Evolutionary conservation across 306 rosid genomes (phyloP).

Genomic region (Carpinus fangiana): DNA sequence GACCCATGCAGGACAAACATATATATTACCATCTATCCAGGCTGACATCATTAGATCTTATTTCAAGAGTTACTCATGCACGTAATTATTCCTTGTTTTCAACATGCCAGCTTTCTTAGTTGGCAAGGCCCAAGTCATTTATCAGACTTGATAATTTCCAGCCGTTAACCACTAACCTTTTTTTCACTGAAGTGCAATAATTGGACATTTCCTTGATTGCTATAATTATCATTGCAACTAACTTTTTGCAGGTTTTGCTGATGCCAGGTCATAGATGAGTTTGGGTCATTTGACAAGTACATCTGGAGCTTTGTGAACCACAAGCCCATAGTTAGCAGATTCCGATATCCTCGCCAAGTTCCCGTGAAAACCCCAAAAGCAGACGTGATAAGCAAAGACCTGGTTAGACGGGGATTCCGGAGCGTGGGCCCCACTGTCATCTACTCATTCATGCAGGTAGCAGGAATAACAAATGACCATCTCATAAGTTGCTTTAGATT

Average conservation of each 20-base stretch:
- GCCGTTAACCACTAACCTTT: slow-evolving; percentile 28
- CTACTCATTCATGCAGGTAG: slow-evolving; percentile 82
- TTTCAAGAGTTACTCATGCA: slow-evolving; percentile 38
- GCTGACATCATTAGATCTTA: slow-evolving; percentile 28
- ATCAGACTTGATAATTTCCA: slow-evolving; percentile 27
- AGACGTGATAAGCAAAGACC: slow-evolving; percentile 74
- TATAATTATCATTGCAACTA: slow-evolving; percentile 45
- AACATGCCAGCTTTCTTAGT: slow-evolving; percentile 54
- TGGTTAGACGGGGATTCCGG: slow-evolving; percentile 75
- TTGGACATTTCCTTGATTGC: slow-evolving; percentile 31
- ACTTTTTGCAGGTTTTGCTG: slow-evolving; percentile 67
- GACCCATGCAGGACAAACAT: slow-evolving; percentile 44
- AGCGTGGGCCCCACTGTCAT: slow-evolving; percentile 70
- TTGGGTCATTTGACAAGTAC: slow-evolving; percentile 70
- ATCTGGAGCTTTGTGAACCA: slow-evolving; percentile 82
- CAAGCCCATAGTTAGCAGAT: slow-evolving; percentile 64
- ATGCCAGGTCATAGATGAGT: slow-evolving; percentile 76
- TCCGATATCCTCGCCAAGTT: slow-evolving; percentile 84
- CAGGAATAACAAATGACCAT: slow-evolving; percentile 78
- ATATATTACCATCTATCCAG: slow-evolving; percentile 26
- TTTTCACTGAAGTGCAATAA: slow-evolving; percentile 27
- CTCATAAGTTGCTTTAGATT: slow-evolving; percentile 75
- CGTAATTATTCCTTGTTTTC: slow-evolving; percentile 49
- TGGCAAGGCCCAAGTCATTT: slow-evolving; percentile 35
- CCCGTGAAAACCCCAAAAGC: slow-evolving; percentile 83